A percentile compares a stretch with the other conserved stretches of the same genome.
phyloP scores from a whole-genome alignment of 495 filamentous ascomycete genomes.

The Annulohypoxylon bovei region DNA sequence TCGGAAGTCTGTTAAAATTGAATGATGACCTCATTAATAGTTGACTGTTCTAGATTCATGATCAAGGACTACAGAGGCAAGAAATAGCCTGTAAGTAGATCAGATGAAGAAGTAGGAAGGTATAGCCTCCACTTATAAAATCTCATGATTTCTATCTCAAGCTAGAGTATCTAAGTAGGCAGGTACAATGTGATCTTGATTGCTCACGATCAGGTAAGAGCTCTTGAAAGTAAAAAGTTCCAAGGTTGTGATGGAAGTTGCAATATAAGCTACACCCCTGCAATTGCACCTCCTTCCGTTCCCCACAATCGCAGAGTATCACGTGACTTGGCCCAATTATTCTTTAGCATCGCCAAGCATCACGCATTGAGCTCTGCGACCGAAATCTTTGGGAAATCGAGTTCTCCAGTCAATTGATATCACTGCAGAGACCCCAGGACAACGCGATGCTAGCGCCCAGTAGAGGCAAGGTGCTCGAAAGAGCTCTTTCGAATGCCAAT shows the following conservation, averaged over 20 bases:
- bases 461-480: constrained; percentile 55
- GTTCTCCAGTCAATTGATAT: constrained; percentile 34
- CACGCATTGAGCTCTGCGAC: constrained; percentile 19
- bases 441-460: constrained; percentile 61
- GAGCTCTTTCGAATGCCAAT: constrained; percentile 46
- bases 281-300: no score
- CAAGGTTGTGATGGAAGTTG: neutral
- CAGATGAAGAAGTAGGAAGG: neutral
- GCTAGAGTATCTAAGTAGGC: neutral
- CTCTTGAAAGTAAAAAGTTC: neutral
- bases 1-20: neutral
- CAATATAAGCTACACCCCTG: neutral
- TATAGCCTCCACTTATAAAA: neutral
- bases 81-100: neutral
- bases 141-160: neutral
- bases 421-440: constrained; percentile 10
- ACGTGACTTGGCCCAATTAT: constrained; percentile 24
- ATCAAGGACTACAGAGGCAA: neutral
- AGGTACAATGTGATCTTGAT: neutral
- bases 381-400: constrained; percentile 9
- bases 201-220: no score
- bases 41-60: neutral
- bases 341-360: constrained; percentile 38
- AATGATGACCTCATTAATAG: neutral
- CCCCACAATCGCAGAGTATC: neutral